Conservation (phyloP, 352 stramenopile species). For the Phytophthora syringae region DNA sequence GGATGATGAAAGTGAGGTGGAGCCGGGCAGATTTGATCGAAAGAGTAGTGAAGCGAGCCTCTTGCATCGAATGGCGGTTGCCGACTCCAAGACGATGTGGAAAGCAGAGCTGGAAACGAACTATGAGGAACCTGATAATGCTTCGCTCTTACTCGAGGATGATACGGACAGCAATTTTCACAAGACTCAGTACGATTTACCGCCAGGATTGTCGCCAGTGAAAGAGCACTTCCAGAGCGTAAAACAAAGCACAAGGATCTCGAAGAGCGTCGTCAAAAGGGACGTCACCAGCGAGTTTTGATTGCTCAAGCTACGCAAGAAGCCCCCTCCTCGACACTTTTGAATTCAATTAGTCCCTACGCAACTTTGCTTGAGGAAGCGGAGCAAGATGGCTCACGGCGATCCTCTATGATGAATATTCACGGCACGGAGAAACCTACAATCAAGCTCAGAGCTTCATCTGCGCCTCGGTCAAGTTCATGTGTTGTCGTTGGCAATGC, state of each 20-base stretch:
- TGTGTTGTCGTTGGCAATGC: constrained; percentile 36
- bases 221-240: constrained; percentile 56
- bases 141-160: constrained; percentile 1
- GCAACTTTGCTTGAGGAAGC: constrained; percentile 21
- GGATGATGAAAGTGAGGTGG: constrained; percentile 13
- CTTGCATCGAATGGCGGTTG: constrained; percentile 59
- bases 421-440: constrained; percentile 9
- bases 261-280: constrained; percentile 62
- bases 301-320: constrained; percentile 29
- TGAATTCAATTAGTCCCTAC: constrained; percentile 18
- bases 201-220: constrained; percentile 20
- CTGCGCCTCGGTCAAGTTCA: constrained; percentile 36
- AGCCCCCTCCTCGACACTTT: background rate
- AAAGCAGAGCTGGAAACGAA: constrained; percentile 57
- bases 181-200: constrained; percentile 11
- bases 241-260: constrained; percentile 71
- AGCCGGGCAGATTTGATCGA: constrained; percentile 36
- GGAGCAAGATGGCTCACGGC: constrained; percentile 13
- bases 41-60: constrained; percentile 66
- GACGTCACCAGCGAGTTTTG: constrained; percentile 54
- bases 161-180: background rate
- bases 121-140: constrained; percentile 43
- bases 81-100: constrained; percentile 58
- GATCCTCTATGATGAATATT: constrained; percentile 17
- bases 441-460: constrained; percentile 21